Evolutionary conservation across 805 yeast genomes (phyloP).

Genomic region (Teunomyces pallodes): DNA sequence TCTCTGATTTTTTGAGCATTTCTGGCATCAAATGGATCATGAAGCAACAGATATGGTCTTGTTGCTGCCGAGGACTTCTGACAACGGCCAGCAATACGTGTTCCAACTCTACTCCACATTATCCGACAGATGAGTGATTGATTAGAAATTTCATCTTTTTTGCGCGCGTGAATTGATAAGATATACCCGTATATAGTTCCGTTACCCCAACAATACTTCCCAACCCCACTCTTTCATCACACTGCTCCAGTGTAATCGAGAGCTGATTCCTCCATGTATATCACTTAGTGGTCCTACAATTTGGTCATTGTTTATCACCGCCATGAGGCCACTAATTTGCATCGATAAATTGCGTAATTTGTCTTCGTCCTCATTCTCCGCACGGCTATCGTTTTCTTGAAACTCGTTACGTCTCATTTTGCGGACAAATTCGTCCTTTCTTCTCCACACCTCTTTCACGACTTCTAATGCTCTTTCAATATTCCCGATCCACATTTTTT

Average conservation of each 20-base stretch:
- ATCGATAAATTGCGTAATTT: constrained; percentile 21
- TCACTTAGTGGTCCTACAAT: constrained; percentile 31
- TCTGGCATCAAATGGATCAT: constrained; percentile 22
- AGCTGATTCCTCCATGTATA: constrained; percentile 38
- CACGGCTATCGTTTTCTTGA: constrained; percentile 12
- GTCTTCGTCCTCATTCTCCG: constrained; percentile 1
- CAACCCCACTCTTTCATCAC: constrained; percentile 77
- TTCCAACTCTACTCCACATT: not conserved
- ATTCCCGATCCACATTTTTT: constrained; percentile 63
- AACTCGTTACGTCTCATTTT: constrained; percentile 20
- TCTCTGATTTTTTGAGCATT: constrained; percentile 25
- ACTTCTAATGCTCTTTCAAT: constrained; percentile 65
- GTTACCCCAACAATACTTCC: constrained; percentile 58
- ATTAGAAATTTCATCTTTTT: not conserved
- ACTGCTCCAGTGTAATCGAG: constrained; percentile 63
- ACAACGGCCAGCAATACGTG: not conserved
- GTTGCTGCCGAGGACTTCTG: not conserved
- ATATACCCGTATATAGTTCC: constrained; percentile 15
- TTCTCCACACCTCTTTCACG: constrained; percentile 67
- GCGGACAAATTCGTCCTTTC: constrained; percentile 47
- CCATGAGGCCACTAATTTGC: constrained; percentile 40
- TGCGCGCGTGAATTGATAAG: not conserved
- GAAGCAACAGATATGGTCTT: not conserved
- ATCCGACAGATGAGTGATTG: not conserved
- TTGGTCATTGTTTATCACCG: constrained; percentile 33